phyloP scores from a whole-genome alignment of 495 filamentous ascomycete genomes.

The Mycothermus thermophilus region DNA sequence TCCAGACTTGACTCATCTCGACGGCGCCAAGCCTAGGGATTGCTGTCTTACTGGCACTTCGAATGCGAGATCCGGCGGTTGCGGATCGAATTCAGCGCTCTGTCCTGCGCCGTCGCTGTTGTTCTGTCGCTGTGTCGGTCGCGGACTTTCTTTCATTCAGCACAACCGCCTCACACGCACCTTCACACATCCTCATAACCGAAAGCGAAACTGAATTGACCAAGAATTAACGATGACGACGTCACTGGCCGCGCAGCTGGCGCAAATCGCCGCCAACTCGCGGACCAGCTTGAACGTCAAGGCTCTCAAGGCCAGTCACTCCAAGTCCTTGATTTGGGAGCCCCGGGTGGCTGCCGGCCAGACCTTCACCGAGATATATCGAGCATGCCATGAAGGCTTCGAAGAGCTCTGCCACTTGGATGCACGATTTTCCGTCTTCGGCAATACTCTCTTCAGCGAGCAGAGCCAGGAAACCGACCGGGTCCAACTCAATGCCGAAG shows the following conservation, averaged over 20 bases:
- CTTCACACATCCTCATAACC: too few relatives aligned
- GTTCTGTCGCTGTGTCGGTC: too few relatives aligned
- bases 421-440: slow-evolving; percentile 53
- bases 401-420: slow-evolving; percentile 82
- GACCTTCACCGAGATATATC: slow-evolving; percentile 75
- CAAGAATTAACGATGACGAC: slow-evolving; percentile 50
- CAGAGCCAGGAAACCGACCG: slow-evolving; percentile 82
- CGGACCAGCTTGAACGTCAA: slow-evolving; percentile 75
- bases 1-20: neutral
- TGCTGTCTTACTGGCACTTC: too few relatives aligned
- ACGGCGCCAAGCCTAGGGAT: neutral
- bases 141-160: too few relatives aligned
- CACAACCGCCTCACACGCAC: too few relatives aligned
- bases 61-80: too few relatives aligned
- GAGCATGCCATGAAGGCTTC: slow-evolving; percentile 76
- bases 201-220: neutral
- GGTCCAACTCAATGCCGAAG: slow-evolving; percentile 60
- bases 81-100: too few relatives aligned
- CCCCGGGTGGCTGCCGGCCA: slow-evolving; percentile 66
- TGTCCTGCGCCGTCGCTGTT: too few relatives aligned
- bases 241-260: slow-evolving; percentile 65
- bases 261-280: slow-evolving; percentile 63
- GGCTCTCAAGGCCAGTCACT: slow-evolving; percentile 74
- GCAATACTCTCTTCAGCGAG: slow-evolving; percentile 67
- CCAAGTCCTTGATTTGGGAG: slow-evolving; percentile 85